Conservation (phyloP, 228 moss, liverwort and hornwort genomes). For the Sphagnum magellanicum region DNA sequence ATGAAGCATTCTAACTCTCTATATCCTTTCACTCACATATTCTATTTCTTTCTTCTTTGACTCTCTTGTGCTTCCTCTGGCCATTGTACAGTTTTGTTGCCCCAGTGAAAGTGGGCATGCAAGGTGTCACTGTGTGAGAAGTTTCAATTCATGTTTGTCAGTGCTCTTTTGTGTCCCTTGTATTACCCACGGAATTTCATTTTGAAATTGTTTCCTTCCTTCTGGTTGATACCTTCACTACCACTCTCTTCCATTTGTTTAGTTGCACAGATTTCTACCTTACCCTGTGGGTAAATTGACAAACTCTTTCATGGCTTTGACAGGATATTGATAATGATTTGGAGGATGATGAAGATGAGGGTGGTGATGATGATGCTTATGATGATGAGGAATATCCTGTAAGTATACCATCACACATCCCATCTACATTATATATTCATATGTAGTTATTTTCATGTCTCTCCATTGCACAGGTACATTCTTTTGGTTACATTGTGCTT, state of each 20-base stretch:
- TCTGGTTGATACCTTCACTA: not conserved
- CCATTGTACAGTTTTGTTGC: not conserved
- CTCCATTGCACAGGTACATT: too few species aligned
- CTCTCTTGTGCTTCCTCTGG: too few species aligned
- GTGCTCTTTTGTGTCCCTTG: constrained; percentile 2
- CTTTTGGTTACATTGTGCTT: too few species aligned
- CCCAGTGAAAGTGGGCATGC: not conserved
- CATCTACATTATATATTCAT: too few species aligned
- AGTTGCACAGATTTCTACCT: not conserved
- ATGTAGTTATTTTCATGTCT: too few species aligned
- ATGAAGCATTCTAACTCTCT: constrained; percentile 1
- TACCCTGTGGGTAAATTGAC: not conserved
- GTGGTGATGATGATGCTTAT: constrained; percentile 20
- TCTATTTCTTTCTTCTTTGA: too few species aligned
- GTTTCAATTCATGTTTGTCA: constrained; percentile 5
- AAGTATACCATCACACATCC: too few species aligned
- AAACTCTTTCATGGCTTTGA: not conserved
- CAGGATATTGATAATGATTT: not conserved
- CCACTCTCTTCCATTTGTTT: not conserved
- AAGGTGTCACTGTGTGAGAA: constrained; percentile 27
- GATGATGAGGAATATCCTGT: too few species aligned
- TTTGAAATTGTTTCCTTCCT: not conserved
- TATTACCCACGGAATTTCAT: not conserved
- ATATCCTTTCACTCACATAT: too few species aligned
- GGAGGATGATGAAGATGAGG: constrained; percentile 16